Conservation (phyloP, 768 basidiomycete species). For the Austroboletus eburneus region DNA sequence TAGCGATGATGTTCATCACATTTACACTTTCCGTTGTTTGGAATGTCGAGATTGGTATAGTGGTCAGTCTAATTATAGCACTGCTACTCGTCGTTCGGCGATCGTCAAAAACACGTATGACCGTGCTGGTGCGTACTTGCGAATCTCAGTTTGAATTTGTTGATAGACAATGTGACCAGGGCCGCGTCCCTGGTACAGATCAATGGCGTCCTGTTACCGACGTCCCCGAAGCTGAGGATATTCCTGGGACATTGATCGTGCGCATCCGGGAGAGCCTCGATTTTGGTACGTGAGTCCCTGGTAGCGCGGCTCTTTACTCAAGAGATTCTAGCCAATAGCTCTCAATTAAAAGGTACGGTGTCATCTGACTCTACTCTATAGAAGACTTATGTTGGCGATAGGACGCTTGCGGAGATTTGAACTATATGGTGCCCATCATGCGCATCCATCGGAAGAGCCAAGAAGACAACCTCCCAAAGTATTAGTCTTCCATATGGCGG, state of each 20-base stretch:
- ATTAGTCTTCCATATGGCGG: constrained; percentile 90
- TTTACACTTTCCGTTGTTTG: constrained; percentile 85
- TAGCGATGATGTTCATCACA: constrained; percentile 81
- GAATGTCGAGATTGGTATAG: constrained; percentile 89
- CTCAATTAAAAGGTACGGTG: constrained; percentile 74
- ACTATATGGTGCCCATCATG: constrained; percentile 73
- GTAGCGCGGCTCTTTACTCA: not conserved
- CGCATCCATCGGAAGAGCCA: constrained; percentile 88
- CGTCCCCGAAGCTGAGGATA: constrained; percentile 77
- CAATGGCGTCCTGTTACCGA: constrained; percentile 90
- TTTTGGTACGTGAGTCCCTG: constrained; percentile 56
- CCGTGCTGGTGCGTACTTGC: constrained; percentile 60
- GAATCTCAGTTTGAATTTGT: not conserved
- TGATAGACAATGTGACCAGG: constrained; percentile 40
- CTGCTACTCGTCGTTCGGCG: constrained; percentile 86
- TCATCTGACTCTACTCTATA: not conserved
- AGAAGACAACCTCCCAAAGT: constrained; percentile 68
- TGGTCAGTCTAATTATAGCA: constrained; percentile 84
- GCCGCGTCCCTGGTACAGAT: constrained; percentile 83
- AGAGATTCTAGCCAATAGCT: constrained; percentile 71
- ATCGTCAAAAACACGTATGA: constrained; percentile 86
- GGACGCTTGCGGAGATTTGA: constrained; percentile 83
- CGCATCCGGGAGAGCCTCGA: constrained; percentile 87
- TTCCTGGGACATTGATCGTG: constrained; percentile 80
- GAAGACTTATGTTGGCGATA: constrained; percentile 22